Evolutionary conservation across 305 asterid species (phyloP).

Genomic region (Withania somnifera): DNA sequence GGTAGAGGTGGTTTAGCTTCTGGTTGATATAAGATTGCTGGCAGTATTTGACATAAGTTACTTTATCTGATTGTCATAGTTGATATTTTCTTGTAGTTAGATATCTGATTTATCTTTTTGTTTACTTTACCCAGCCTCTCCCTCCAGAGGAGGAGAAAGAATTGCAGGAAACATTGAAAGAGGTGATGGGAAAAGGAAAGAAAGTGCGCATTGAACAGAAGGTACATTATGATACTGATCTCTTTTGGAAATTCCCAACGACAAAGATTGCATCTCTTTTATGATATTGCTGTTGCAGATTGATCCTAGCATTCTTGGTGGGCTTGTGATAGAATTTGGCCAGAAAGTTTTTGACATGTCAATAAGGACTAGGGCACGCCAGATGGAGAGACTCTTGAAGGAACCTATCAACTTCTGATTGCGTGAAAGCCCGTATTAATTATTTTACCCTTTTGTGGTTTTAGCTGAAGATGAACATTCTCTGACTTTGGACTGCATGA

Average conservation of each 20-base stretch:
- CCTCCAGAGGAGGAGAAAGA: constrained; percentile 88
- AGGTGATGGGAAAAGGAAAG: constrained; percentile 73
- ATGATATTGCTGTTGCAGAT: constrained; percentile 29
- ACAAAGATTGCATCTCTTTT: neutral
- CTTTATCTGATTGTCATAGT: neutral
- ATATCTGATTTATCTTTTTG: neutral
- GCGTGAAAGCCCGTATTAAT: constrained; percentile 4
- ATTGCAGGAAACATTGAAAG: constrained; percentile 68
- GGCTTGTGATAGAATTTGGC: constrained; percentile 65
- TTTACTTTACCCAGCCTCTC: constrained; percentile 43
- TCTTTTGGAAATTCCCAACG: neutral
- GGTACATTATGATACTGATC: constrained; percentile 25
- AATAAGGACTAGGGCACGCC: constrained; percentile 79
- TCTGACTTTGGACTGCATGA: neutral
- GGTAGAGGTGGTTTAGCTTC: neutral
- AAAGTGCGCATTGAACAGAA: constrained; percentile 61
- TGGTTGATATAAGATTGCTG: neutral
- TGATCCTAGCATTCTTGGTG: constrained; percentile 92
- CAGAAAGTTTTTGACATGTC: constrained; percentile 91
- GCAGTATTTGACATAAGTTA: neutral
- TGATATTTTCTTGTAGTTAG: neutral
- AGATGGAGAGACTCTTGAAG: constrained; percentile 94
- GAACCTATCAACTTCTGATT: constrained; percentile 52
- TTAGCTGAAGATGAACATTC: neutral
- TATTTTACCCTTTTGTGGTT: neutral